A percentile compares a stretch with the other conserved stretches of the same genome.
Evolutionary conservation across 139 green algal genomes (phyloP).

Genomic region (Closterium sp.): DNA sequence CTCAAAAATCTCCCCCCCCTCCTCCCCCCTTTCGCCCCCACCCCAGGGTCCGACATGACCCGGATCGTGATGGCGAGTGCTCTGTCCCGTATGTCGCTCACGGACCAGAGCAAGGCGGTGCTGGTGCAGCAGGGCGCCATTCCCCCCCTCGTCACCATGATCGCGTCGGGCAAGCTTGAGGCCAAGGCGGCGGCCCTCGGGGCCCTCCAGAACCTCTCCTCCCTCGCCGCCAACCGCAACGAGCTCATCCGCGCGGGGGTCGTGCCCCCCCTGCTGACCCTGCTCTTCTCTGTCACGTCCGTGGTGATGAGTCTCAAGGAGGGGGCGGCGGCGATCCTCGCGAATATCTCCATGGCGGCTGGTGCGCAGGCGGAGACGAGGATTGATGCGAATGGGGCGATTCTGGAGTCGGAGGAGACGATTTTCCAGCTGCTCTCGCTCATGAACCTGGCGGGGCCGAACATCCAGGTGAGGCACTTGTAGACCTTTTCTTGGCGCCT

Average conservation of each 20-base stretch:
- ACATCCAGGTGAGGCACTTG: conserved; percentile 3
- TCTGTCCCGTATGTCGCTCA: conserved; percentile 30
- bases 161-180: conserved; percentile 34
- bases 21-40: neutral
- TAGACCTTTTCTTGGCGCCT: too few species aligned
- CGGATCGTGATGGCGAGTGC: conserved; percentile 32
- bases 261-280: conserved; percentile 28
- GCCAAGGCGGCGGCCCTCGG: conserved; percentile 36
- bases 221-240: conserved; percentile 13
- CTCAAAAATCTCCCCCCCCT: neutral
- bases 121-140: conserved; percentile 33
- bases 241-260: conserved; percentile 20
- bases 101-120: conserved; percentile 32
- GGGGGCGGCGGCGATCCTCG: conserved; percentile 25
- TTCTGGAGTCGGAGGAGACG: conserved; percentile 36
- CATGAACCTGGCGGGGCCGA: conserved; percentile 4
- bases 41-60: conserved; percentile 29
- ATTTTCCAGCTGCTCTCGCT: conserved; percentile 42
- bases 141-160: conserved; percentile 34
- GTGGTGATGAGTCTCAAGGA: conserved; percentile 41
- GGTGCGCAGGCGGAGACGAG: neutral
- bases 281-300: conserved; percentile 43
- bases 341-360: conserved; percentile 17
- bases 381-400: neutral
- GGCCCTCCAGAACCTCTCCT: conserved; percentile 38